These are phyloP conservation scores for Scleromitrula shiraiana DNA, from an alignment of 2,329 filamentous ascomycete genomes.

Conservation along the genomic window DNA sequence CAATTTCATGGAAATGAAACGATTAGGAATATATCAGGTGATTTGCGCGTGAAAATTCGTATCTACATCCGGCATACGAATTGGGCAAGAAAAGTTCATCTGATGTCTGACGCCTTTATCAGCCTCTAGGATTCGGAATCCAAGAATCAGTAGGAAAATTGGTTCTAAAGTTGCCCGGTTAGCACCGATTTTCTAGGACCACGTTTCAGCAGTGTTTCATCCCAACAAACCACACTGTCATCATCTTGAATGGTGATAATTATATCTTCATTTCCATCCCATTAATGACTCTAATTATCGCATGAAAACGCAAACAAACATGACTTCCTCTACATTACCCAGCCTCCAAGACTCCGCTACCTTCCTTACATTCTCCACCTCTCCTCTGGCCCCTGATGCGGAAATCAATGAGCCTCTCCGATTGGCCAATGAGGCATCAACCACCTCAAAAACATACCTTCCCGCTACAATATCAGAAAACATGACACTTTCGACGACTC, in stretches of 20 bases:
- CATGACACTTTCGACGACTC: slow-evolving; percentile 24
- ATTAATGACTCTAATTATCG: neutral
- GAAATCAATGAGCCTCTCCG: neutral
- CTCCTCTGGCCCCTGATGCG: slow-evolving; percentile 11
- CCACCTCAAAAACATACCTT: slow-evolving; percentile 12
- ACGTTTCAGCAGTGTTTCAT: neutral
- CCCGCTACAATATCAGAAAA: slow-evolving; percentile 24
- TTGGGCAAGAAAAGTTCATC: too few relatives aligned
- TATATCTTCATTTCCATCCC: neutral
- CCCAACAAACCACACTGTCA: neutral
- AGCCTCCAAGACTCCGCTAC: slow-evolving; percentile 14
- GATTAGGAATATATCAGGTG: too few relatives aligned
- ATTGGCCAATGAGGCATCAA: neutral
- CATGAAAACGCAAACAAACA: neutral
- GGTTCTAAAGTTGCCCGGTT: too few relatives aligned
- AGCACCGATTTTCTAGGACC: neutral
- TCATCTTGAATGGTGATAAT: too few relatives aligned
- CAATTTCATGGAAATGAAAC: too few relatives aligned
- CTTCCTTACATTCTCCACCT: slow-evolving; percentile 19
- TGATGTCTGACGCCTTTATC: too few relatives aligned
- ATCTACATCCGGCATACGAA: neutral
- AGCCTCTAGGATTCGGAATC: too few relatives aligned
- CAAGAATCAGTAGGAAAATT: too few relatives aligned
- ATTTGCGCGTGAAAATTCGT: neutral
- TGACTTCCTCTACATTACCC: slow-evolving; percentile 12